Conservation (phyloP, 1,284 basidiomycete genomes). For the Filobasidium uniguttulatum region DNA sequence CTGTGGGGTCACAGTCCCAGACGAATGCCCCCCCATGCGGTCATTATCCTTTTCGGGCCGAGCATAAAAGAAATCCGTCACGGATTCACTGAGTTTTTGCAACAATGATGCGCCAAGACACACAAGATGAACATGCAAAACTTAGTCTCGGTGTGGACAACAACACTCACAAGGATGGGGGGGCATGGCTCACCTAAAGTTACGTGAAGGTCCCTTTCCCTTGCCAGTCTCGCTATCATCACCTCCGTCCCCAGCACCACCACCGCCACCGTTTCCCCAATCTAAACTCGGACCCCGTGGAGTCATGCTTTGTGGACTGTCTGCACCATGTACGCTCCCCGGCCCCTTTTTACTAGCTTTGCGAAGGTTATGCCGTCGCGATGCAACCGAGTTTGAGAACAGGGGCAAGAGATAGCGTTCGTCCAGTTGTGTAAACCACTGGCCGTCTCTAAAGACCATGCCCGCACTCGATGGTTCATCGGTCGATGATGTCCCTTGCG, state of each 20-base stretch:
- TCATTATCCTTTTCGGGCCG: no score
- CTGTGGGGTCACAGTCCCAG: no score
- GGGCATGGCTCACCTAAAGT: conserved; percentile 35
- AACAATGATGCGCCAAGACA: no score
- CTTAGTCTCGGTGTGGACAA: no score
- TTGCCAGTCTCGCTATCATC: conserved; percentile 37
- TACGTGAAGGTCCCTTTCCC: conserved; percentile 26
- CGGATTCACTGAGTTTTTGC: conserved; percentile 26
- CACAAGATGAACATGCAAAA: no score
- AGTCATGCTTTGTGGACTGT: conserved; percentile 7
- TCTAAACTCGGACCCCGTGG: conserved; percentile 18
- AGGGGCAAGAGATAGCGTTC: conserved; percentile 86
- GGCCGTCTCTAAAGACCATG: conserved; percentile 45
- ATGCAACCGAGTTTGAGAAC: conserved; percentile 87
- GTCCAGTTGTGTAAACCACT: conserved; percentile 94
- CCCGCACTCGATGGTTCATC: conserved; percentile 20
- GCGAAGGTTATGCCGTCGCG: conserved; percentile 69
- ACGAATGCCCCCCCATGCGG: no score
- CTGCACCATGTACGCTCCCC: conserved; percentile 20
- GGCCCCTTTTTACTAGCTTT: conserved; percentile 41
- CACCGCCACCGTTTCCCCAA: conserved; percentile 21
- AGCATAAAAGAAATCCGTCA: conserved; percentile 29
- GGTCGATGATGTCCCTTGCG: conserved; percentile 13
- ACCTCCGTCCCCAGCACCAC: conserved; percentile 18
- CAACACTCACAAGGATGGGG: no score